Percentiles rank a stretch among this genome's conserved stretches.
Conservation (phyloP, 2,329 filamentous ascomycete genomes). For the Penicillium corylophilum region DNA sequence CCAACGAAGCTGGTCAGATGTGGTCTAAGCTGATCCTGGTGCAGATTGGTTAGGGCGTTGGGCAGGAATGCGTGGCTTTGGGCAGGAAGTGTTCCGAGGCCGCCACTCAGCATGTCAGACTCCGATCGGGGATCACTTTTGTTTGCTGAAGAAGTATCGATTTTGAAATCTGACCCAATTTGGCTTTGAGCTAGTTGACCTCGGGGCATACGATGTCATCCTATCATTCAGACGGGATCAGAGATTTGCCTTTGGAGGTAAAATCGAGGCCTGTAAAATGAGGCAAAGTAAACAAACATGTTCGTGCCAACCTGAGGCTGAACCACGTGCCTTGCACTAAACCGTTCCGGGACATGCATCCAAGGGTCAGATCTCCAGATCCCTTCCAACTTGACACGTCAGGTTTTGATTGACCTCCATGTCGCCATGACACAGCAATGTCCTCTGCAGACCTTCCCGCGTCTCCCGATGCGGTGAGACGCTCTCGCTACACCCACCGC, state of each 20-base stretch:
- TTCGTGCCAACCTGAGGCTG: conserved; percentile 9
- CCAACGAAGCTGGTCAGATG: conserved; percentile 6
- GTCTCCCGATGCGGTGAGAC: conserved; percentile 30
- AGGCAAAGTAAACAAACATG: conserved; percentile 3
- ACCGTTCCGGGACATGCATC: conserved; percentile 7
- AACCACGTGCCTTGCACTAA: conserved; percentile 18
- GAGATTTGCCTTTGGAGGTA: background rate
- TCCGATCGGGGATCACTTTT: conserved; percentile 17
- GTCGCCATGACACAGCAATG: conserved; percentile 23
- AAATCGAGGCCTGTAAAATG: background rate
- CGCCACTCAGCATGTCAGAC: conserved; percentile 23
- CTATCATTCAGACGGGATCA: too few relatives aligned
- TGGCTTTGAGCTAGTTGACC: conserved; percentile 1
- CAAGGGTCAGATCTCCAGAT: conserved; percentile 16
- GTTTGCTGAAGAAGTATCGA: background rate
- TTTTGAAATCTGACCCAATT: conserved; percentile 9
- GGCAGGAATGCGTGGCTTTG: conserved; percentile 41
- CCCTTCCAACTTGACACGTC: background rate
- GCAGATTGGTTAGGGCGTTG: conserved; percentile 25
- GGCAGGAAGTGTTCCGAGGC: conserved; percentile 25
- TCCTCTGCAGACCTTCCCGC: conserved; percentile 54
- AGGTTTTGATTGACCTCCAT: background rate
- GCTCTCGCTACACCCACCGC: conserved; percentile 79
- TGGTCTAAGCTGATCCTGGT: background rate
- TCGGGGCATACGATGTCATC: background rate